A percentile compares a stretch with the other conserved stretches of the same genome.
Conservation (phyloP, 2,329 filamentous ascomycete species). For the Calonectria henricotiae region DNA sequence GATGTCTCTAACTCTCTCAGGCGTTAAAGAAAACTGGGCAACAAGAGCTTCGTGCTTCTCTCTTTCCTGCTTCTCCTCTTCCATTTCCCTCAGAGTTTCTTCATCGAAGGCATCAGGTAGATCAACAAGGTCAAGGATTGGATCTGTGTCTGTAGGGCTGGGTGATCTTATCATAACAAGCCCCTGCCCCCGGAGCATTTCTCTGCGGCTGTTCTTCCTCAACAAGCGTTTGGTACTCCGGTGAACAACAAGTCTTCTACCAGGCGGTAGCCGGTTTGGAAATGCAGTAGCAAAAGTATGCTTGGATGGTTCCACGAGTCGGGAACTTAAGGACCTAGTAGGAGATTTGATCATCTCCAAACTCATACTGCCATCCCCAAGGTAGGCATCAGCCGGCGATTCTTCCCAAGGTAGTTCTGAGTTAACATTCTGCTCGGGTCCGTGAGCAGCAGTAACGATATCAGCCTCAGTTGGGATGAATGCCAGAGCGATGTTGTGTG, state of each 20-base stretch:
- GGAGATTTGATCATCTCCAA: slow-evolving; percentile 47
- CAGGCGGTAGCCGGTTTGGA: slow-evolving; percentile 58
- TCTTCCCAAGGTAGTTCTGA: slow-evolving; percentile 47
- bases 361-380: slow-evolving; percentile 57
- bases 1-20: slow-evolving; percentile 66
- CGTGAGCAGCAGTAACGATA: slow-evolving; percentile 24
- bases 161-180: slow-evolving; percentile 39
- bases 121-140: slow-evolving; percentile 64
- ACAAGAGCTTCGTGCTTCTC: slow-evolving; percentile 32
- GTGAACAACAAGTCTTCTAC: slow-evolving; percentile 64
- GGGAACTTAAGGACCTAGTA: slow-evolving; percentile 44
- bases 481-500: slow-evolving; percentile 38
- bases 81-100: slow-evolving; percentile 75
- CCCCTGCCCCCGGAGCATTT: slow-evolving; percentile 37
- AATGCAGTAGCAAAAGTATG: slow-evolving; percentile 52
- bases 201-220: slow-evolving; percentile 47
- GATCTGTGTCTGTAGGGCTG: slow-evolving; percentile 47
- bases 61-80: slow-evolving; percentile 57
- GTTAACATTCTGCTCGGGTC: background rate
- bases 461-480: slow-evolving; percentile 52
- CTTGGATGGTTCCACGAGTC: slow-evolving; percentile 43
- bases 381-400: slow-evolving; percentile 53
- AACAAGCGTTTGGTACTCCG: slow-evolving; percentile 62
- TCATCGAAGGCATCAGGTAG: slow-evolving; percentile 63
- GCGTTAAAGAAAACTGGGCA: slow-evolving; percentile 55